Evolutionary conservation across 2,329 filamentous ascomycete species (phyloP).

Genomic region (Pseudopyrenochaeta lycopersici): DNA sequence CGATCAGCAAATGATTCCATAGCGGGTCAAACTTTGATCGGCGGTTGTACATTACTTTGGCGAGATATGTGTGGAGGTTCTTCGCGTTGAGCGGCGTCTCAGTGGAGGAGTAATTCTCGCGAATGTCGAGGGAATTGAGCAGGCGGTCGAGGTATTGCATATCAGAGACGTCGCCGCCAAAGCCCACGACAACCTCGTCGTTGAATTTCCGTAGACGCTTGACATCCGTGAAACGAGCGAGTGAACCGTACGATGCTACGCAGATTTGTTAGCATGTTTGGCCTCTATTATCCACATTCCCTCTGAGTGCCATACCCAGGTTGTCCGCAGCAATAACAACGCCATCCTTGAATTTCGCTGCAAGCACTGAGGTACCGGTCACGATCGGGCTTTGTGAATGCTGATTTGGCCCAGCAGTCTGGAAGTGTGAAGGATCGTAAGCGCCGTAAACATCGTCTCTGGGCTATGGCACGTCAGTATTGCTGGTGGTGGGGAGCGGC

Average conservation of each 20-base stretch:
- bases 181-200: slow-evolving; percentile 83
- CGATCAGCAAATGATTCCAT: slow-evolving; percentile 95
- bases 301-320: slow-evolving; percentile 69
- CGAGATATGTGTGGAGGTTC: slow-evolving; percentile 95
- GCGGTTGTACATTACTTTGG: slow-evolving; percentile 95
- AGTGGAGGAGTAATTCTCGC: slow-evolving; percentile 79
- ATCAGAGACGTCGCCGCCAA: slow-evolving; percentile 96
- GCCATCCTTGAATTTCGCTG: slow-evolving; percentile 94
- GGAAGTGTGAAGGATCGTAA: slow-evolving; percentile 89
- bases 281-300: not conserved
- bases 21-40: slow-evolving; percentile 95
- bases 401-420: slow-evolving; percentile 71
- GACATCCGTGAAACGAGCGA: slow-evolving; percentile 93
- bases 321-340: slow-evolving; percentile 98
- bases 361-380: slow-evolving; percentile 94
- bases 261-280: slow-evolving; percentile 12
- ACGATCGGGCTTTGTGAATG: slow-evolving; percentile 94
- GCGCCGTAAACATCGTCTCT: slow-evolving; percentile 96
- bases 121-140: slow-evolving; percentile 83
- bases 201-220: slow-evolving; percentile 94
- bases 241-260: slow-evolving; percentile 93
- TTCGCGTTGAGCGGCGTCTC: slow-evolving; percentile 77
- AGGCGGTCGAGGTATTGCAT: slow-evolving; percentile 99
- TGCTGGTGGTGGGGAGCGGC: slow-evolving; percentile 16
- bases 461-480: slow-evolving; percentile 67